Percentiles rank a stretch among this genome's conserved stretches.
These are phyloP conservation scores for Penicillium sp. DNA, from an alignment of 2,329 filamentous ascomycete genomes.

Conservation along the genomic window DNA sequence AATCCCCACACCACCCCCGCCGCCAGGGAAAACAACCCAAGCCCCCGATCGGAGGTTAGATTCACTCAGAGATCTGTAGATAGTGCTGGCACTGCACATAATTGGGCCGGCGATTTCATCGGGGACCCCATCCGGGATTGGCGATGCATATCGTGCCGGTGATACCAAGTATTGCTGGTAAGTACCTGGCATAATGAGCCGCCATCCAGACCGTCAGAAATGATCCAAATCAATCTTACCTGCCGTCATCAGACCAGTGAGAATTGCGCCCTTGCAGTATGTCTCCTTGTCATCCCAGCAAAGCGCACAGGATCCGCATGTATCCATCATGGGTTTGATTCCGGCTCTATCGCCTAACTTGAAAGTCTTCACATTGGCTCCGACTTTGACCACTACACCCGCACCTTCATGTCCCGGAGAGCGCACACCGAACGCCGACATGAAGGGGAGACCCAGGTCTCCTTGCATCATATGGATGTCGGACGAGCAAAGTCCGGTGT, in stretches of 20 bases:
- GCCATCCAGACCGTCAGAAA: neutral
- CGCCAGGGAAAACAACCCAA: slow-evolving; percentile 39
- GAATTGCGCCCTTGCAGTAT: slow-evolving; percentile 31
- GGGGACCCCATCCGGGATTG: slow-evolving; percentile 48
- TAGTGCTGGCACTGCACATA: slow-evolving; percentile 53
- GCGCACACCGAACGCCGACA: slow-evolving; percentile 38
- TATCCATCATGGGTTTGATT: slow-evolving; percentile 45
- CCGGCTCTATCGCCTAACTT: slow-evolving; percentile 49
- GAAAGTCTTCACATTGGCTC: slow-evolving; percentile 45
- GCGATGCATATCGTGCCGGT: slow-evolving; percentile 47
- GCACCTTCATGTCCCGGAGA: slow-evolving; percentile 51
- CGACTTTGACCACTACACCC: slow-evolving; percentile 50
- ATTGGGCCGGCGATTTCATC: slow-evolving; percentile 52
- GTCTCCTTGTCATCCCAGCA: slow-evolving; percentile 48
- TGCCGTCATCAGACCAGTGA: slow-evolving; percentile 38
- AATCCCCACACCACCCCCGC: slow-evolving; percentile 50
- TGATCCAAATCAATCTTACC: slow-evolving; percentile 18
- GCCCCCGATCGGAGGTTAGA: slow-evolving; percentile 44
- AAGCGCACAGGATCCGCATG: slow-evolving; percentile 44
- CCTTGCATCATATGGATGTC: slow-evolving; percentile 52
- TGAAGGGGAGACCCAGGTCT: slow-evolving; percentile 44
- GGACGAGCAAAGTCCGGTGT: slow-evolving; percentile 50
- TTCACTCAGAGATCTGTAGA: slow-evolving; percentile 49
- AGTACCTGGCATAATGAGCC: slow-evolving; percentile 32
- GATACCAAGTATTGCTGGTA: slow-evolving; percentile 54